Percentiles rank a stretch among this genome's conserved stretches.
Evolutionary conservation across 2,329 filamentous ascomycete genomes (phyloP).

Genomic region (Epichloe aotearoae): DNA sequence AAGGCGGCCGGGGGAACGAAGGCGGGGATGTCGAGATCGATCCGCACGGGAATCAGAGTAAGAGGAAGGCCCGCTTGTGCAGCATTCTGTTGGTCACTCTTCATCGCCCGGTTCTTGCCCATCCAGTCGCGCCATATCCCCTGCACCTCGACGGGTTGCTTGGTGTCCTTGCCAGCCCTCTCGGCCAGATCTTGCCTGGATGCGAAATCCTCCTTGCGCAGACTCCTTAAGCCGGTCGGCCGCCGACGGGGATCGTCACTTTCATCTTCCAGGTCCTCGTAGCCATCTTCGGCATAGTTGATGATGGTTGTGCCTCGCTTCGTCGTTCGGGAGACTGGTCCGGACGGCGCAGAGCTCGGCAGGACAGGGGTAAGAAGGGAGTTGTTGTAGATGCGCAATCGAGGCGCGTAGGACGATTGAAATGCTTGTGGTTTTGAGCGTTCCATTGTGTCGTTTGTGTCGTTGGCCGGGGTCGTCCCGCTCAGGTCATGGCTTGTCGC

Average conservation of each 20-base stretch:
- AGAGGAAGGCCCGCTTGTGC: constrained; percentile 66
- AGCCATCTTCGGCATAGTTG: constrained; percentile 96
- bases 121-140: constrained; percentile 96
- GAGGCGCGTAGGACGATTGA: constrained; percentile 81
- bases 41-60: constrained; percentile 87
- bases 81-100: constrained; percentile 46
- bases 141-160: constrained; percentile 67
- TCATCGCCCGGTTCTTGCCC: constrained; percentile 50
- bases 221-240: constrained; percentile 70
- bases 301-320: constrained; percentile 94
- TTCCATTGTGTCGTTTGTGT: constrained; percentile 29
- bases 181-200: constrained; percentile 52
- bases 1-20: constrained; percentile 56
- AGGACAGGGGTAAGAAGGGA: constrained; percentile 81
- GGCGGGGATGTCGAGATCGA: constrained; percentile 81
- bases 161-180: constrained; percentile 72
- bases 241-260: constrained; percentile 64
- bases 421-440: constrained; percentile 63
- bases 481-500: constrained; percentile 20
- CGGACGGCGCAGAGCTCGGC: constrained; percentile 47
- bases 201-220: constrained; percentile 61
- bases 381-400: constrained; percentile 82
- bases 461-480: constrained; percentile 8
- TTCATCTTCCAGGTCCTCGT: constrained; percentile 64
- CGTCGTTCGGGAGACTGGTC: constrained; percentile 67